phyloP scores from a whole-genome alignment of 2,329 filamentous ascomycete species.

The Fusarium dimerum region DNA sequence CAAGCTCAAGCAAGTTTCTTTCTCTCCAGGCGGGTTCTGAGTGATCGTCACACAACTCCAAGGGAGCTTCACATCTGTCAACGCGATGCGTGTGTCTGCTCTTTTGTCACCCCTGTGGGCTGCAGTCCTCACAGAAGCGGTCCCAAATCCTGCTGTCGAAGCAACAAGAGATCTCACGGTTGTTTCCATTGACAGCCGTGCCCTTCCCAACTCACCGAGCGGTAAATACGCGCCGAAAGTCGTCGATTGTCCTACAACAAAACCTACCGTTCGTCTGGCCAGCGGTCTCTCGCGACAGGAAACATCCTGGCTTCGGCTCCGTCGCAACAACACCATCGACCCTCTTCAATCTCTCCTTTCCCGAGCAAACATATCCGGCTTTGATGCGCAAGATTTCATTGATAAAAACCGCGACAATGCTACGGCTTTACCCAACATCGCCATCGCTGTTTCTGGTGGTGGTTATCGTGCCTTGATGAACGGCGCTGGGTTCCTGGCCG shows the following conservation, averaged over 20 bases:
- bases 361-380: conserved; percentile 69
- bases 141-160: no score
- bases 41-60: no score
- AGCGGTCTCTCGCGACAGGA: conserved; percentile 65
- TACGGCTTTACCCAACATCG: conserved; percentile 56
- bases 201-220: conserved; percentile 9
- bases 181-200: background rate
- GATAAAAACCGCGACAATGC: conserved; percentile 21
- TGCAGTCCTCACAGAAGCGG: no score
- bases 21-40: no score
- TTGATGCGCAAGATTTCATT: conserved; percentile 73
- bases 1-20: no score
- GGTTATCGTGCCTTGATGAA: conserved; percentile 82
- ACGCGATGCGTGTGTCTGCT: no score
- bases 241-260: conserved; percentile 66
- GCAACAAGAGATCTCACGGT: no score
- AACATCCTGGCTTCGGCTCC: conserved; percentile 67
- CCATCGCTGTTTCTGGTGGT: conserved; percentile 77
- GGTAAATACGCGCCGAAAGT: conserved; percentile 67
- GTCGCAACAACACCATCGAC: conserved; percentile 69
- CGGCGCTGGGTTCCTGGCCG: conserved; percentile 74
- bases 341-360: conserved; percentile 72
- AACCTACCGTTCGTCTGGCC: conserved; percentile 67
- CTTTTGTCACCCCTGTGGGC: no score
- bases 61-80: no score